Base-by-base conservation (phyloP, 1,284 basidiomycete species). In the Crepidotus sp. region DNA sequence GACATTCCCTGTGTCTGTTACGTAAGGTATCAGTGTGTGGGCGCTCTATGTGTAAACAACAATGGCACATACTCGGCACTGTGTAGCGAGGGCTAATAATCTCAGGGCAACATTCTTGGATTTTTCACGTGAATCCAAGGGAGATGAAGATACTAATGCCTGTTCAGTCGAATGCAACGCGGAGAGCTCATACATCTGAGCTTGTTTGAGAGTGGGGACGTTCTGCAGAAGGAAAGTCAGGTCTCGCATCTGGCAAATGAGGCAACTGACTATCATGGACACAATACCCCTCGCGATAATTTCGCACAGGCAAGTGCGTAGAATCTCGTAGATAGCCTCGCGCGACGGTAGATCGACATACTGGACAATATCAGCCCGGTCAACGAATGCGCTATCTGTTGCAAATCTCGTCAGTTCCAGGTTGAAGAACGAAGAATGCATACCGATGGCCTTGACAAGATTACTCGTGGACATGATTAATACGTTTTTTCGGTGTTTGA, bases 381-480 rank as follows among this genome's bases (percentile, higher is more conserved):
- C 96, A 42, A 98, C 79, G 59, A 98, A 98, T 0, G 95, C 96
- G 35, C 79, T 79, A 59, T 98, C 95, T 95, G 54, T 33, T 18
- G 19, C 22, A 18, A 13, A 8, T 7, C n/a, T n/a, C n/a, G 13
- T 48, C 2, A 36, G 37, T 25, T 2, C 34, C 26, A 31, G 9
- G 33, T 32, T 30, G 17, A 35, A 25, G 14, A 38, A 39, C 11
- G 38, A 38, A 21, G 29, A 21, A 19, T 37, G 46, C 73, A 42
- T 54, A 92, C 92, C 93, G 50, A 99, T 98, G 0, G 94, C 89
- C 55, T 91, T 87, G 0, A 85, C 83, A 5, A 99, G 76, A 61
- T 98, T 99, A 47, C 91, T 96, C 0, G 96, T 99, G 0, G 96
- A 87, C 81, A 99, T 88, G 24, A 99, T 83, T 10, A 98, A 69